Base-by-base conservation (phyloP, 306 rosid species). In the Vachellia collinsii region DNA sequence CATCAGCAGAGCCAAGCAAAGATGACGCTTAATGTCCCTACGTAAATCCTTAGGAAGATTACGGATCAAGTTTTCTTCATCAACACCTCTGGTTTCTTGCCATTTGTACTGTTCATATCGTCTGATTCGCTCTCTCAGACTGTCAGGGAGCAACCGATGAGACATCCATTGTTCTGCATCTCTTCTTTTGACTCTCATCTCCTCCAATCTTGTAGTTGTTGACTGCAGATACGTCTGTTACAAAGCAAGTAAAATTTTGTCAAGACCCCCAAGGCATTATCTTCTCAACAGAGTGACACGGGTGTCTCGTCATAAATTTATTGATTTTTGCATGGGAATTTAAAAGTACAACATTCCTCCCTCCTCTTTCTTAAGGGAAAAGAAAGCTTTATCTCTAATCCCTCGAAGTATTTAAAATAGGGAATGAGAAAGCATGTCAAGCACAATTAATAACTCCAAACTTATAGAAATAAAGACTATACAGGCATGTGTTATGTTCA, bases 131-230 rank as follows among this genome's bases (percentile, higher is more conserved):
- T 91, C 93, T 86, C 91, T 88, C 77, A 94, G 84, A 88, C 85
- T 84, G 67, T 91, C 97, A 8, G 98, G 97, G 78, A 94, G 97
- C 82, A 94, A 83, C n/a, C 98, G 91, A 85, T 94, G 97, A 72
- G 97, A 88, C 98, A 94, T 92, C 98, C 98, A 94, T 82, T 94
- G 98, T 76, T 94, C 97, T n/a, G 97, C 98, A 47, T 94, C 98
- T 75, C 97, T 90, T 86, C 97, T 92, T 87, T 90, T 92, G 44
- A 94, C 92, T 70, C 97, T 94, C 98, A 94, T 94, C 90, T 94
- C 97, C 86, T 94, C 98, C 87, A 91, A 88, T 76, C 98, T 88
- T 0, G 93, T 92, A 34, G 97, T 94, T 58, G 97, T 88, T 74
- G 98, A 92, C 77, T 90, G 97, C 90, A 92, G 85, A 84, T 91